These are phyloP conservation scores for Tetrahymena malaccensis DNA, from an alignment of 73 alveolate genomes.

Conservation along the genomic window DNA sequence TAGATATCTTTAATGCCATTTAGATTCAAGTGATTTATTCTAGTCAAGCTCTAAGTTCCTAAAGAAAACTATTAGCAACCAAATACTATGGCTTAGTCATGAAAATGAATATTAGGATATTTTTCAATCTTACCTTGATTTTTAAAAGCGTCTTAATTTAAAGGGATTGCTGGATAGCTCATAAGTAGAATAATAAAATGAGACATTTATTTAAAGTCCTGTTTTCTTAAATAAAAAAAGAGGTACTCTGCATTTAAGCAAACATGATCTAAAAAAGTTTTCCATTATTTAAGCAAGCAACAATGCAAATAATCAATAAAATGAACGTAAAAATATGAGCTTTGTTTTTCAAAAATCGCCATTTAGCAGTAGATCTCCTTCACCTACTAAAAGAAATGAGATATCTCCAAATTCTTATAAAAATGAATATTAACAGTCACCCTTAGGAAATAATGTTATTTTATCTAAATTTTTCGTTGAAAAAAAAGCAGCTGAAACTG, in stretches of 20 bases:
- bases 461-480: background rate
- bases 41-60: background rate
- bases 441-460: background rate
- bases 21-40: background rate
- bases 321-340: background rate
- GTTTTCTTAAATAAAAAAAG: background rate
- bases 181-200: background rate
- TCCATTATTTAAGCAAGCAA: background rate
- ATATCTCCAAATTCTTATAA: background rate
- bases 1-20: background rate
- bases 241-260: background rate
- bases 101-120: background rate
- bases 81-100: background rate
- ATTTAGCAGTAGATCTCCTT: background rate
- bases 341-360: background rate
- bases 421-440: background rate
- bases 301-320: background rate
- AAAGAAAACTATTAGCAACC: background rate
- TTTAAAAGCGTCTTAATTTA: background rate
- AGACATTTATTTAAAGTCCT: background rate
- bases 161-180: background rate
- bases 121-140: background rate
- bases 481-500: background rate
- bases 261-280: background rate
- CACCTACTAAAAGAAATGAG: background rate